Base-by-base conservation (phyloP, 495 filamentous ascomycete genomes). In the Collariella sp. region DNA sequence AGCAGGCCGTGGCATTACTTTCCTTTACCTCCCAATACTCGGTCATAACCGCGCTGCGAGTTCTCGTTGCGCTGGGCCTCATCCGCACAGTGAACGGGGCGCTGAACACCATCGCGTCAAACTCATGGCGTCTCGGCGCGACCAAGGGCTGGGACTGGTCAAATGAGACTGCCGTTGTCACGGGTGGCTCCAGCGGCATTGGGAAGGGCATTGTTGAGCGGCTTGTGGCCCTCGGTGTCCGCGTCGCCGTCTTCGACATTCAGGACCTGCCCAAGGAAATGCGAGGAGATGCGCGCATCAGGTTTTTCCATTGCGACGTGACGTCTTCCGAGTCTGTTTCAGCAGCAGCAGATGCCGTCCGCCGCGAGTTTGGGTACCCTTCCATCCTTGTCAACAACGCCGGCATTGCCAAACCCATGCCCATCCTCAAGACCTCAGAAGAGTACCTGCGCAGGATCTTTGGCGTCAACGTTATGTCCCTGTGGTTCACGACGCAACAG, bases 301-400 rank as follows among this genome's bases (percentile, higher is more conserved):
- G 70, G 50, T 83, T 71, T 69, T 80, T 77, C 70, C 69, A 78
- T 34, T 82, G 77, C 69, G 80, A 86, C 55, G 75, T 86, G 56
- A 77, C 80, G 36, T 77, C 72, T 0, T 56, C 76, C 7, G 38
- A 62, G 7, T 68, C 64, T 4, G 71, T 86, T 57, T 57, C 70
- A 5, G 61, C 66, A 2, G 70, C 64, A 11, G 79, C 76, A 0
- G 41, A 62, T 15, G 41, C 69, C 16, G 74, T 86, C 63, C 76
- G 76, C 41, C 57, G 62, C 16, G 68, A 74, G 5, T 63, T 84
- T 57, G 84, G 84, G 35, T 34, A 74, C 10, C 85, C 85, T 0
- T 85, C 81, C 2, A 72, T 87, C 57, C 70, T 88, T 0, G 81
- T 88, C 67, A 85, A 86, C 72, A 88, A 87, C 58, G 84, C 84